Base-by-base conservation (phyloP, 1,284 basidiomycete species). In the Malassezia slooffiae region DNA sequence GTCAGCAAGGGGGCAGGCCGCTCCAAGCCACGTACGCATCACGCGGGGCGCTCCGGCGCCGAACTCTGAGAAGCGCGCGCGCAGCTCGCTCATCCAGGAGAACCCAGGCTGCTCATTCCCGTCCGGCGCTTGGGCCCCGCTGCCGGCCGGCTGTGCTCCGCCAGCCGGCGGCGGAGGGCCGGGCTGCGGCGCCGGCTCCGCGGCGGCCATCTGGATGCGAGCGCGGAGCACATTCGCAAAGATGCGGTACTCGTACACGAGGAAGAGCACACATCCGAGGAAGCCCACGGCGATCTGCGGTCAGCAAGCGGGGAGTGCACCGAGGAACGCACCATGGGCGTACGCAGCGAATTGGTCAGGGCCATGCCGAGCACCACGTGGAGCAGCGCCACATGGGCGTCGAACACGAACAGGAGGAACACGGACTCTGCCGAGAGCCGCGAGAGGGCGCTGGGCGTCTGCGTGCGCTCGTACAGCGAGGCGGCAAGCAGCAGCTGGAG, bases 161-260 rank as follows among this genome's bases (percentile, higher is more conserved):
- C 11, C 24, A 5, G 16, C 12, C 11, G 26, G 27, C 19, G 37
- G 15, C 9, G 37, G 11, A 17, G 29, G 19, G 20, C 16, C 12
- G 9, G 38, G 38, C 31, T 27, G 28, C 20, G 28, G 27, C 34
- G 38, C 17, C 8, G 38, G 33, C 8, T 11, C 12, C 29, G 38
- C n/a, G 17, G 26, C 19, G 15, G 31, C 23, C 3, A 4, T 15
- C 26, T 36, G 28, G n/a, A n/a, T n/a, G n/a, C n/a, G n/a, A n/a
- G n/a, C n/a, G 10, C 39, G 33, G 13, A 41, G 8, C 8, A 42
- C 22, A 7, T 17, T 20, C 13, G 38, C 38, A 12, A 27, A 26
- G 10, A 47, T 5, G 4, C 34, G 38, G 22, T 38, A 47, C 34
- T 47, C 45, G 17, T 37, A 41, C 20, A 35, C 45, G 9, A 47